phyloP scores from a whole-genome alignment of 345 rosid species.

The Clausena lansium region DNA sequence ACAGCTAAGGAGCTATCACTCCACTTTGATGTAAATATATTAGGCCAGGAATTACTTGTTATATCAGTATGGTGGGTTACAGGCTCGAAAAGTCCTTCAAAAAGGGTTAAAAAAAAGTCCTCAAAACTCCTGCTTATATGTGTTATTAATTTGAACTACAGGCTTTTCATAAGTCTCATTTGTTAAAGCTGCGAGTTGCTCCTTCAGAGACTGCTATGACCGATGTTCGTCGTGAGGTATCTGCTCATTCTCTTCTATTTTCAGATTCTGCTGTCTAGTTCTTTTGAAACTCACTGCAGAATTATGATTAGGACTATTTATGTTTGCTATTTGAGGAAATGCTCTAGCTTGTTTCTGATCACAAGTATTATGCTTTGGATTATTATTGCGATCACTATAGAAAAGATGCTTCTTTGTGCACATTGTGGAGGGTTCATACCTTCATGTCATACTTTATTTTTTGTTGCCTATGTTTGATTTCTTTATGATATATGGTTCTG shows the following conservation, averaged over 20 bases:
- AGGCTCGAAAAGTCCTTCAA: neutral
- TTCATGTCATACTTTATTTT: neutral
- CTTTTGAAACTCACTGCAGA: neutral
- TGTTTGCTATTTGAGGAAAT: neutral
- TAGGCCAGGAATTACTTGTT: neutral
- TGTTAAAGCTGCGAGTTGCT: conserved; percentile 78
- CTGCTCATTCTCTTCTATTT: conserved; percentile 6
- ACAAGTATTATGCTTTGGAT: neutral
- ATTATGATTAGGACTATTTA: neutral
- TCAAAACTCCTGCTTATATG: neutral
- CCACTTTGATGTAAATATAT: neutral
- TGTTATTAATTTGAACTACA: conserved; percentile 31
- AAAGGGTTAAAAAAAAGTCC: neutral
- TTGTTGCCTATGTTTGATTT: neutral
- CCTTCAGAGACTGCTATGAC: conserved; percentile 99
- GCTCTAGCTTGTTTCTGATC: neutral
- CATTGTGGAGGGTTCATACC: neutral
- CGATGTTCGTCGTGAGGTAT: conserved; percentile 96
- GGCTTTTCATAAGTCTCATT: conserved; percentile 97
- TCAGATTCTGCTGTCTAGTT: neutral
- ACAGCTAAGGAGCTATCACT: neutral
- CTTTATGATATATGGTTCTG: neutral
- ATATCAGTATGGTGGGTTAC: neutral
- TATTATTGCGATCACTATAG: neutral
- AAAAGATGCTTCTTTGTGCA: neutral